Evolutionary conservation across 1,284 basidiomycete species (phyloP).

Genomic region (Sanghuangporus weigelae): DNA sequence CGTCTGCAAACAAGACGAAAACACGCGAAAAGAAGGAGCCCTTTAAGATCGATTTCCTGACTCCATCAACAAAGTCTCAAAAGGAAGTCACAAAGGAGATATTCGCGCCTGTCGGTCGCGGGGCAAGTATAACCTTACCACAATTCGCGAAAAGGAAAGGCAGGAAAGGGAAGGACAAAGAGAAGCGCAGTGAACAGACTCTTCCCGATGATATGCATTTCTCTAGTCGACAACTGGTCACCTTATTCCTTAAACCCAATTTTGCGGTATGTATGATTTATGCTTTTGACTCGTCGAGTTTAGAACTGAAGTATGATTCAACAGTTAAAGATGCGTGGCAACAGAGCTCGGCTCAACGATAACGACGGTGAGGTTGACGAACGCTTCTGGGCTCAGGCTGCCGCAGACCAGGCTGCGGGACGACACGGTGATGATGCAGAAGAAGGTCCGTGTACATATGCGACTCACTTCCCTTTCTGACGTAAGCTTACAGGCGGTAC

Average conservation of each 20-base stretch:
- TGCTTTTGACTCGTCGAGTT: not conserved
- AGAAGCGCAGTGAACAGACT: slow-evolving; percentile 73
- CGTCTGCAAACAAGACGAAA: slow-evolving; percentile 41
- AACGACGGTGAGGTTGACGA: slow-evolving; percentile 85
- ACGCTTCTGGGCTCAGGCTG: slow-evolving; percentile 93
- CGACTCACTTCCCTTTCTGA: not conserved
- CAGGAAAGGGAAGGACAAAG: slow-evolving; percentile 38
- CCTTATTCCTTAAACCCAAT: slow-evolving; percentile 93
- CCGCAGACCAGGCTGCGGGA: slow-evolving; percentile 69
- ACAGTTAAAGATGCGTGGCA: slow-evolving; percentile 81
- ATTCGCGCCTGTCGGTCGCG: slow-evolving; percentile 71
- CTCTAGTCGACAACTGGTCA: slow-evolving; percentile 81
- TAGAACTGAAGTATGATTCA: slow-evolving; percentile 8
- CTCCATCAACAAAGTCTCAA: slow-evolving; percentile 54
- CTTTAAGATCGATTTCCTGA: slow-evolving; percentile 84
- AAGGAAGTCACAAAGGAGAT: slow-evolving; percentile 77
- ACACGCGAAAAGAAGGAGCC: slow-evolving; percentile 80
- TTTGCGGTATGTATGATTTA: slow-evolving; percentile 61
- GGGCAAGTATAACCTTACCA: slow-evolving; percentile 63
- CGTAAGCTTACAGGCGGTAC: slow-evolving; percentile 32
- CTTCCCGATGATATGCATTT: slow-evolving; percentile 99
- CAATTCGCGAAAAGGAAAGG: slow-evolving; percentile 45
- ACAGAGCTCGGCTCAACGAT: slow-evolving; percentile 49
- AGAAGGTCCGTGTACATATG: slow-evolving; percentile 43
- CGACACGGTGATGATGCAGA: slow-evolving; percentile 52